phyloP scores from a whole-genome alignment of 169 alveolate genomes.

The Babesia bigemina region DNA sequence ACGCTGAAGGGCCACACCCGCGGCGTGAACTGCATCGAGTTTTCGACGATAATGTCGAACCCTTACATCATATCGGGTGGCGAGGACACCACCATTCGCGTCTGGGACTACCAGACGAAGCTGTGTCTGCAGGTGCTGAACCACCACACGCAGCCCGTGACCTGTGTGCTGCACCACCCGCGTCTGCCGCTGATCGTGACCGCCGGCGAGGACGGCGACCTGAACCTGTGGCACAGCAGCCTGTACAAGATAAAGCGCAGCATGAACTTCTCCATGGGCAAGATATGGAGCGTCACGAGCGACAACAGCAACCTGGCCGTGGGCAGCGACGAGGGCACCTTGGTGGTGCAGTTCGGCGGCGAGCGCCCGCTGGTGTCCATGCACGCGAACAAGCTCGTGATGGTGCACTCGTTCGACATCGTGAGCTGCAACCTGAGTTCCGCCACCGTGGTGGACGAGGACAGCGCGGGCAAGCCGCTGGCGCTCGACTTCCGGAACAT shows the following conservation, averaged over 20 bases:
- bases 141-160: conserved; percentile 92
- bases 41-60: conserved; percentile 83
- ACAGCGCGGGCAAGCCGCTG: conserved; percentile 57
- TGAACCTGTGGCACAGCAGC: conserved; percentile 94
- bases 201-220: conserved; percentile 96
- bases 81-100: conserved; percentile 95
- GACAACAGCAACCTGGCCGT: conserved; percentile 80
- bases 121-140: conserved; percentile 94
- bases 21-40: conserved; percentile 95
- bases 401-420: conserved; percentile 93
- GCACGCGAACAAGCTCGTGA: conserved; percentile 91
- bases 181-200: conserved; percentile 92
- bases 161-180: conserved; percentile 92
- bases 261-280: conserved; percentile 90
- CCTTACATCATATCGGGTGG: conserved; percentile 95
- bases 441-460: conserved; percentile 11
- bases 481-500: conserved; percentile 73
- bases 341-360: conserved; percentile 94
- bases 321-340: conserved; percentile 89
- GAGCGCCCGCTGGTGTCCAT: conserved; percentile 95
- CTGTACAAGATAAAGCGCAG: conserved; percentile 91
- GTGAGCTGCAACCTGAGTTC: conserved; percentile 85
- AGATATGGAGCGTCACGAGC: conserved; percentile 92
- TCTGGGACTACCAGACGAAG: conserved; percentile 98
- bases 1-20: conserved; percentile 96